A percentile compares a stretch with the other conserved stretches of the same genome.
phyloP scores from a whole-genome alignment of 495 filamentous ascomycete genomes.

The Neurospora intermedia region DNA sequence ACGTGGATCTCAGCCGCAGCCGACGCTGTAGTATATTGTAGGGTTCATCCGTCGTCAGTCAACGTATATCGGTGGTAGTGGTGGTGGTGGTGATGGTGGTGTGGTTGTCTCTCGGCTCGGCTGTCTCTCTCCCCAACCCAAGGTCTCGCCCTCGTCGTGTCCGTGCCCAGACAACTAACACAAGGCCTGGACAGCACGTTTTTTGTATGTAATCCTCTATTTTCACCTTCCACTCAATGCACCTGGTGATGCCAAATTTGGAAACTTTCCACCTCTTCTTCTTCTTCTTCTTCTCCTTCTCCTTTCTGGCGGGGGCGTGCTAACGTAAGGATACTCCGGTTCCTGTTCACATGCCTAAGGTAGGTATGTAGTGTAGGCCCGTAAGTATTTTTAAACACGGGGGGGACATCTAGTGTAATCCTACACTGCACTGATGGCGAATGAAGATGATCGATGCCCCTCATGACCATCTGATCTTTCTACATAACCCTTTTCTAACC shows the following conservation, averaged over 20 bases:
- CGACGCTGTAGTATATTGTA: not conserved
- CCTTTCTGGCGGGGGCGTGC: not conserved
- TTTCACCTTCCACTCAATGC: not conserved
- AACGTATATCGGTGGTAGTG: not conserved
- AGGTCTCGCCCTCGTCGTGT: not conserved
- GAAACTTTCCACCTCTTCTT: not conserved
- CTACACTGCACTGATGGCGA: not conserved
- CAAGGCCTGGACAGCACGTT: not conserved
- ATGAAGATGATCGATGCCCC: not conserved
- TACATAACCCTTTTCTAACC: not conserved
- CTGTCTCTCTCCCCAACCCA: not conserved
- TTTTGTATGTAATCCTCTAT: not conserved
- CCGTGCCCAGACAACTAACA: not conserved
- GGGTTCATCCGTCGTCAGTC: not conserved
- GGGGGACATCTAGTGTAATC: not conserved
- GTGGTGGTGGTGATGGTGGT: not conserved
- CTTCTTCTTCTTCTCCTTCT: not conserved
- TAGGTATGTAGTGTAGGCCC: not conserved
- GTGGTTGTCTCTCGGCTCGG: not conserved
- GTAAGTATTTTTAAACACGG: not conserved
- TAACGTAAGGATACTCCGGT: not conserved
- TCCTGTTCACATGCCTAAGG: not conserved
- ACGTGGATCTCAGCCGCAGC: not conserved
- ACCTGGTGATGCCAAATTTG: constrained; percentile 1
- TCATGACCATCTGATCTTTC: not conserved